Evolutionary conservation across 108 stramenopile genomes (phyloP).

Genomic region (Skeletonema potamos): DNA sequence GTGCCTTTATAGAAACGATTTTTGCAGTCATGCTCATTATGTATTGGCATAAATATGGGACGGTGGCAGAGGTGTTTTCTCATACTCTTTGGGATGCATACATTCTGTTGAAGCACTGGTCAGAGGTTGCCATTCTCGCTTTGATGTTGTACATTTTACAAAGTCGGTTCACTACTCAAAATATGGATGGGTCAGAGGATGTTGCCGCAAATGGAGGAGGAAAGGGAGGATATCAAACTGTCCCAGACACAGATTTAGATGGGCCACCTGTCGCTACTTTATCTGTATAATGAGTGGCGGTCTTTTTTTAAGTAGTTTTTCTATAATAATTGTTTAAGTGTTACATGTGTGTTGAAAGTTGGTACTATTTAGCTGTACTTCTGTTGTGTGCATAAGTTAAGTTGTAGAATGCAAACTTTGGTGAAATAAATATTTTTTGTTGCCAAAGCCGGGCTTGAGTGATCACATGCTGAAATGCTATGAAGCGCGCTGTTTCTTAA

Average conservation of each 20-base stretch:
- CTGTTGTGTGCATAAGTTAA: too few relatives aligned
- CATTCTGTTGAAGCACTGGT: constrained; percentile 82
- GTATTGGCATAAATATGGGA: constrained; percentile 80
- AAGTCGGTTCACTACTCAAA: constrained; percentile 68
- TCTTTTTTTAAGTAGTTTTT: neutral
- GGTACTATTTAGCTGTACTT: too few relatives aligned
- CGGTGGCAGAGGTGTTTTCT: constrained; percentile 75
- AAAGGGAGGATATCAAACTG: constrained; percentile 28
- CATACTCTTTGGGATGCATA: constrained; percentile 89
- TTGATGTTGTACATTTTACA: constrained; percentile 94
- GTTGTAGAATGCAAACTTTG: too few relatives aligned
- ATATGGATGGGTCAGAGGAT: constrained; percentile 10
- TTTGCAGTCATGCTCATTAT: constrained; percentile 69
- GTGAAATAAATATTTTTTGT: too few relatives aligned
- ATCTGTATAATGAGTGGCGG: neutral
- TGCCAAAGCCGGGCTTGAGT: too few relatives aligned
- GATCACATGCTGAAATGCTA: too few relatives aligned
- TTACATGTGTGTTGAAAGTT: neutral
- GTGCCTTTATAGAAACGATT: constrained; percentile 84
- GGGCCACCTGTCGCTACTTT: neutral
- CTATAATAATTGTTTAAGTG: neutral
- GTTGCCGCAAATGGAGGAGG: neutral
- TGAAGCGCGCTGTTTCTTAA: too few relatives aligned
- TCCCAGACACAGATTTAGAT: constrained; percentile 19
- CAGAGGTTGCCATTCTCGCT: constrained; percentile 85